Conservation (phyloP, 805 yeast species). For the Scheffersomyces amazonensis region DNA sequence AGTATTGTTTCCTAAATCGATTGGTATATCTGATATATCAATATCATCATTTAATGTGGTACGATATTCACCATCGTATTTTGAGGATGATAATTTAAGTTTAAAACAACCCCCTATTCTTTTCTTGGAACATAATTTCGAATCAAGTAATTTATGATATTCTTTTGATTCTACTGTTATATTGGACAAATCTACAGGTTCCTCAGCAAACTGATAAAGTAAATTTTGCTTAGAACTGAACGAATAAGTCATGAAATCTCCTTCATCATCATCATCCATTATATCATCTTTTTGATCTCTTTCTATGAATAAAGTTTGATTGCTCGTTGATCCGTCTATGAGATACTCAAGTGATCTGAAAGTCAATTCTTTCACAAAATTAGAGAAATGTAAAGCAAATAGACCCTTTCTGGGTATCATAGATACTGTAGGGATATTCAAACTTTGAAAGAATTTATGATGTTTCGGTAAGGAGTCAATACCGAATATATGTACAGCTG, state of each 20-base stretch:
- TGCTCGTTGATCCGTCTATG: constrained; percentile 49
- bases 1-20: constrained; percentile 54
- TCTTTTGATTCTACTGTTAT: constrained; percentile 3
- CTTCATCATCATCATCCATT: constrained; percentile 19
- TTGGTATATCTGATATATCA: constrained; percentile 41
- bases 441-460: constrained; percentile 15
- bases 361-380: constrained; percentile 67
- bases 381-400: constrained; percentile 46
- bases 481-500: constrained; percentile 29
- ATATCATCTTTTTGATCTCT: constrained; percentile 32
- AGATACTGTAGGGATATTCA: constrained; percentile 18
- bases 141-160: constrained; percentile 37
- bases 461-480: neutral
- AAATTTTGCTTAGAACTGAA: constrained; percentile 34
- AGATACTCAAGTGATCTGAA: constrained; percentile 55
- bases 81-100: constrained; percentile 30
- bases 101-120: constrained; percentile 58
- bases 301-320: constrained; percentile 64
- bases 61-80: constrained; percentile 8
- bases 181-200: constrained; percentile 30
- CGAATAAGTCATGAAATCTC: constrained; percentile 7
- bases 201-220: constrained; percentile 64
- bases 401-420: constrained; percentile 35
- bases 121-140: constrained; percentile 57
- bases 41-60: constrained; percentile 55